These are phyloP conservation scores for Crithidia mellificae DNA, from an alignment of 208 protist species.

Conservation along the genomic window DNA sequence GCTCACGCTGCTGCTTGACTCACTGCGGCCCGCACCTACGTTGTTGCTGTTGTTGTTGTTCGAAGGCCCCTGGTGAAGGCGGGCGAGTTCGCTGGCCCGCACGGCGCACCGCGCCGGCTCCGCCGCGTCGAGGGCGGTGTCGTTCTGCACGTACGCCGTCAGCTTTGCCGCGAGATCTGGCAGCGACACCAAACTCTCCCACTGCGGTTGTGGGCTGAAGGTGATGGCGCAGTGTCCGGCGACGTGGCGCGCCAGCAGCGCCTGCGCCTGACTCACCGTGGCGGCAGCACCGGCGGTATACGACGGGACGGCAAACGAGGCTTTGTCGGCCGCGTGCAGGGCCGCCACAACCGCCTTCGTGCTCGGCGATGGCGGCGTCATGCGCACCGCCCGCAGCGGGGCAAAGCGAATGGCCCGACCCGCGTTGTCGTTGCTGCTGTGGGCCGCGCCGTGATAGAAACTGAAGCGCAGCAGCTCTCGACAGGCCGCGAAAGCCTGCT, in stretches of 20 bases:
- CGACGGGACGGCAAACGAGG: not conserved
- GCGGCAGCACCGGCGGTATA: not conserved
- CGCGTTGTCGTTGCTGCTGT: constrained; percentile 30
- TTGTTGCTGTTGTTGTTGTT: not conserved
- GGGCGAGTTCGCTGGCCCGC: constrained; percentile 7
- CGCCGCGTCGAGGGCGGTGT: constrained; percentile 1
- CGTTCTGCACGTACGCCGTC: constrained; percentile 2
- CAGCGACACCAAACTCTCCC: constrained; percentile 16
- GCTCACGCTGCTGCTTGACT: not conserved
- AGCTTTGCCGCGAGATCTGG: constrained; percentile 6
- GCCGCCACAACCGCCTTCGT: not conserved
- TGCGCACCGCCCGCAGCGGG: constrained; percentile 20
- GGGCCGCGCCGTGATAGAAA: constrained; percentile 35
- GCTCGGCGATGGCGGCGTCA: not conserved
- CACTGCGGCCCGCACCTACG: no score
- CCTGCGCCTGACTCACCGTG: constrained; percentile 13
- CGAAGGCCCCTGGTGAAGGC: not conserved
- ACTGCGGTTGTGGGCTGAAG: constrained; percentile 16
- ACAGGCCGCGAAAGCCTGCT: constrained; percentile 17
- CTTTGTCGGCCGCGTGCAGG: not conserved
- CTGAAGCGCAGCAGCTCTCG: constrained; percentile 24
- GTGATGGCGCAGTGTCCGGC: not conserved
- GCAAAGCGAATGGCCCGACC: constrained; percentile 26
- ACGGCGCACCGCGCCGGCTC: constrained; percentile 12
- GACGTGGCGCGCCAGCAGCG: constrained; percentile 15